Evolutionary conservation across 371 early-diverging fungal species (phyloP).

Genomic region (Entomophthora muscae): DNA sequence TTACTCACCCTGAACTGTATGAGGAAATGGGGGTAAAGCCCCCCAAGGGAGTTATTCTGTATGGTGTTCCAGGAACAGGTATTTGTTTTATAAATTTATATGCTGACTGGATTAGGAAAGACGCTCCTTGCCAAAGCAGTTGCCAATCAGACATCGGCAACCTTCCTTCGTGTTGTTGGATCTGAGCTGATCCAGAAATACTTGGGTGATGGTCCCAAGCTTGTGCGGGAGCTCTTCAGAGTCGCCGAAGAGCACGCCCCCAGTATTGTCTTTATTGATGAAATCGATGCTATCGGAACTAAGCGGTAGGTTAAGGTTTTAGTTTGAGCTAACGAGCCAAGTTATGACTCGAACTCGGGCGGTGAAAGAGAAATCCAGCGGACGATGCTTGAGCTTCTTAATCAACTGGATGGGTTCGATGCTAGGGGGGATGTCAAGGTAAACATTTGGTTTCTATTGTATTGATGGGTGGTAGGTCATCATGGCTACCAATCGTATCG

Average conservation of each 20-base stretch:
- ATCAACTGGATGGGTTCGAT: constrained; percentile 99
- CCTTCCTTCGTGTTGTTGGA: constrained; percentile 98
- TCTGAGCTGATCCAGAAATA: constrained; percentile 99
- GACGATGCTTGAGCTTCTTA: constrained; percentile 99
- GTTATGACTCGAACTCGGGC: constrained; percentile 93
- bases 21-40: constrained; percentile 99
- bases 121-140: constrained; percentile 99
- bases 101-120: constrained; percentile 34
- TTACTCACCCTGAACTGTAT: constrained; percentile 99
- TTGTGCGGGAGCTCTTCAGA: constrained; percentile 98
- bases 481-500: constrained; percentile 99
- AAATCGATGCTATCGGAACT: constrained; percentile 99
- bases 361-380: constrained; percentile 99
- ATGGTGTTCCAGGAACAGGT: constrained; percentile 98
- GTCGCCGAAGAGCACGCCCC: constrained; percentile 99
- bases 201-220: constrained; percentile 98
- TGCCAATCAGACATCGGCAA: constrained; percentile 99
- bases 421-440: constrained; percentile 96
- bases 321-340: constrained; percentile 47
- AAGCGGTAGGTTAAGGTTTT: constrained; percentile 91
- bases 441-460: not conserved
- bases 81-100: not conserved
- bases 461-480: constrained; percentile 40
- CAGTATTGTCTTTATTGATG: constrained; percentile 99
- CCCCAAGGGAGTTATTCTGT: constrained; percentile 99